Base-by-base conservation (phyloP, 1,139 yeast genomes). In the Pichia sp. region DNA sequence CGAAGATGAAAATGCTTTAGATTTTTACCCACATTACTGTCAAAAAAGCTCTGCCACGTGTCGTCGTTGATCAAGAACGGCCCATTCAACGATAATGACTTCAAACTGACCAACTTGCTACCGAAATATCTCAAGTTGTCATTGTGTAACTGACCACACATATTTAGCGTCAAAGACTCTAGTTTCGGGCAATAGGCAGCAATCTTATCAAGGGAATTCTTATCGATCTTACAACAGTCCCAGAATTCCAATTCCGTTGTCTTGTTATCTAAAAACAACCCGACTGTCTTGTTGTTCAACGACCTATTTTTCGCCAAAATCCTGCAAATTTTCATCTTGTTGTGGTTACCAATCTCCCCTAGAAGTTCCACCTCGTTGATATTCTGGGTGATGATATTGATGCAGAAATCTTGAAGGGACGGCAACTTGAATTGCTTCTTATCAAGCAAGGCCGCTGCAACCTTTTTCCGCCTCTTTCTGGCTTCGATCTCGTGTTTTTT, bases 121-220 rank as follows among this genome's bases (percentile, higher is more conserved):
- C 81, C 78, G 59, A 79, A 81, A 65, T 88, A 86, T 26, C 74
- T 67, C 57, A 93, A 68, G 56, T 88, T 86, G 61, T 85, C 90
- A 67, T 88, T 88, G 62, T 86, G 90, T 44, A 93, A 72, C 63
- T 88, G 95, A 3, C 99, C 99, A 73, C 98, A 93, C 97, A 90
- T 92, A 57, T 83, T 83, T 49, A 93, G 73, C 0, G 86, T 85
- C 45, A 93, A 70, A 1, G 77, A 71, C 61, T 80, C 84, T 4
- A 93, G 60, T 43, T 84, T 75, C 0, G 97, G 97, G 61, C 97
- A 88, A 67, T 73, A 87, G 0, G 96, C 77, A 0, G 92, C 92
- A 46, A 93, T 82, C 61, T 83, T 78, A 61, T 80, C 79, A 56
- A 86, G 77, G 0, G 95, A 80, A 59, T 81, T 86, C 45, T 79